Evolutionary conservation across 2,329 filamentous ascomycete genomes (phyloP).

Genomic region (Tolypocladium pustulatum): DNA sequence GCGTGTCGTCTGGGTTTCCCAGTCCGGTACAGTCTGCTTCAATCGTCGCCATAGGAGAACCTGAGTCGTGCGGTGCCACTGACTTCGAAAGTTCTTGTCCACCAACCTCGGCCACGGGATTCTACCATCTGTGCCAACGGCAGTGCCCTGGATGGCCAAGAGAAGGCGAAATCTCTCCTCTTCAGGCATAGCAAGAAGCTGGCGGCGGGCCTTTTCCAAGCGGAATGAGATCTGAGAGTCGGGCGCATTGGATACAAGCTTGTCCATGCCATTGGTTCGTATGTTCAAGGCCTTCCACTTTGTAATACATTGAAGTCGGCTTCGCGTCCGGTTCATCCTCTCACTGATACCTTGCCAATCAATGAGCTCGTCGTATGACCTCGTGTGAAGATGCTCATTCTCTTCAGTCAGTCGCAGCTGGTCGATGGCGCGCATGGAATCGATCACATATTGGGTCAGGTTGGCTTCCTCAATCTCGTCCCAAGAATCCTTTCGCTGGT

Average conservation of each 20-base stretch:
- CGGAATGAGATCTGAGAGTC: constrained; percentile 28
- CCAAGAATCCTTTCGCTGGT: constrained; percentile 46
- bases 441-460: constrained; percentile 41
- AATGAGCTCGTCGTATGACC: constrained; percentile 41
- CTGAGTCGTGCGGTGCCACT: constrained; percentile 25
- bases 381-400: constrained; percentile 20
- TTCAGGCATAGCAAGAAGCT: constrained; percentile 30
- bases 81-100: constrained; percentile 26
- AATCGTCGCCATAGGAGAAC: constrained; percentile 29
- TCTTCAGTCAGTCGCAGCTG: constrained; percentile 21
- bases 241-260: constrained; percentile 19
- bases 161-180: constrained; percentile 34
- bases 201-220: constrained; percentile 29
- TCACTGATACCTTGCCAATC: constrained; percentile 57
- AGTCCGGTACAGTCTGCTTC: constrained; percentile 21
- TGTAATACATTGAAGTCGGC: constrained; percentile 53
- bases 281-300: constrained; percentile 50
- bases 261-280: constrained; percentile 21
- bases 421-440: constrained; percentile 39
- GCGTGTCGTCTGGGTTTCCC: constrained; percentile 18
- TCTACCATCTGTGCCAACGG: constrained; percentile 29
- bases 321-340: constrained; percentile 50
- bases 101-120: constrained; percentile 40
- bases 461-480: constrained; percentile 45
- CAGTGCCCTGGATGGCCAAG: constrained; percentile 29